Evolutionary conservation across 805 yeast species (phyloP).

Genomic region (Saccharomycopsis fodiens): DNA sequence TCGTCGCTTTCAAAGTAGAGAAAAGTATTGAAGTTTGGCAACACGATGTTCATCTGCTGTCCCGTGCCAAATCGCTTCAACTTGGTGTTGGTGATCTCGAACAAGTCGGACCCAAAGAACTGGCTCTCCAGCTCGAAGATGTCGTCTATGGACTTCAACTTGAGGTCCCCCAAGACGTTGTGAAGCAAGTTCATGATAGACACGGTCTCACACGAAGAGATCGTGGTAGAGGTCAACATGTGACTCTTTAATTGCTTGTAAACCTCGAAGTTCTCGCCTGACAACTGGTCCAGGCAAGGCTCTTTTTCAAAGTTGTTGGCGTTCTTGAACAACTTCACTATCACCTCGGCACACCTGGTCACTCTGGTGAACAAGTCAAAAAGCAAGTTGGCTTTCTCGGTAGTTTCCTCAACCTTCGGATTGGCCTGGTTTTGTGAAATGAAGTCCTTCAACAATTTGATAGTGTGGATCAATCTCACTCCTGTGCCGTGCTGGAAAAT

Average conservation of each 20-base stretch:
- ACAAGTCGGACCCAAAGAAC: slow-evolving; percentile 6
- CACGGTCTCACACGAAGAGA: slow-evolving; percentile 12
- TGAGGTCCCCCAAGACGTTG: slow-evolving; percentile 2
- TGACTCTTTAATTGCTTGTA: slow-evolving; percentile 12
- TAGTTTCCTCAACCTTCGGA: slow-evolving; percentile 4
- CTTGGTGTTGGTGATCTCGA: slow-evolving; percentile 10
- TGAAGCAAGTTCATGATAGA: slow-evolving; percentile 7
- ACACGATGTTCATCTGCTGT: slow-evolving; percentile 9
- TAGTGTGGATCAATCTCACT: slow-evolving; percentile 16
- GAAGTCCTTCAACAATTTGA: slow-evolving; percentile 14
- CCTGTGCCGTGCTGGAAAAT: slow-evolving; percentile 10
- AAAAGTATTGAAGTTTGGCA: slow-evolving; percentile 20
- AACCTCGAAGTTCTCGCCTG: slow-evolving; percentile 1
- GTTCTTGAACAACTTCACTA: slow-evolving; percentile 6
- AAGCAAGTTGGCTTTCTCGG: slow-evolving; percentile 2
- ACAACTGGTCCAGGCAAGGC: slow-evolving; percentile 1
- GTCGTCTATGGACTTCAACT: slow-evolving; percentile 9
- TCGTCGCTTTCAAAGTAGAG: slow-evolving; percentile 14
- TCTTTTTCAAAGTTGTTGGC: slow-evolving; percentile 14
- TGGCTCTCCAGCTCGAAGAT: slow-evolving; percentile 11
- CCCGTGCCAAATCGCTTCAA: slow-evolving; percentile 16
- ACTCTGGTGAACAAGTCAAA: slow-evolving; percentile 1
- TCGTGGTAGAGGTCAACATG: slow-evolving; percentile 2
- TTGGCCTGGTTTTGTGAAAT: neutral
- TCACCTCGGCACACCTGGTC: slow-evolving; percentile 3